A percentile compares a stretch with the other conserved stretches of the same genome.
These are phyloP conservation scores for Cyphellophora europaea DNA, from an alignment of 2,329 filamentous ascomycete species.

Conservation along the genomic window DNA sequence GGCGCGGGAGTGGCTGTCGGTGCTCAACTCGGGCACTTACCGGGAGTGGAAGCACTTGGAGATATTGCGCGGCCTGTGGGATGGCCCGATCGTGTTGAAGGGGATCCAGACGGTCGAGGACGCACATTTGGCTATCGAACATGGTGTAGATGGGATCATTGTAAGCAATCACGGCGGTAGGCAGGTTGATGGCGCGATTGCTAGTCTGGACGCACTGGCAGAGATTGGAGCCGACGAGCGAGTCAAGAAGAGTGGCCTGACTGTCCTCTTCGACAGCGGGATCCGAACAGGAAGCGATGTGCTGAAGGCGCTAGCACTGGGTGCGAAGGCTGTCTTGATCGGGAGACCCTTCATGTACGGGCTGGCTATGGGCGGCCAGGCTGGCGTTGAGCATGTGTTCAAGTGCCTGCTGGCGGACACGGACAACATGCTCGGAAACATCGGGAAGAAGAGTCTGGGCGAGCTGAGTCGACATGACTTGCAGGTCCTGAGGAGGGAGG, in stretches of 20 bases:
- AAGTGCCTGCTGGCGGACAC: constrained; percentile 40
- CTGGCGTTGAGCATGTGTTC: constrained; percentile 43
- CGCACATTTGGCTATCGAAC: constrained; percentile 34
- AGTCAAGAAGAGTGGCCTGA: constrained; percentile 22
- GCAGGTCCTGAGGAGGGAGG: constrained; percentile 11
- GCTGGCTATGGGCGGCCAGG: constrained; percentile 42
- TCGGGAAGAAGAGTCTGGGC: constrained; percentile 16
- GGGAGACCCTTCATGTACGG: constrained; percentile 51
- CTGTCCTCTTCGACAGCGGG: constrained; percentile 41
- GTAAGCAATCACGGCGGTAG: constrained; percentile 45
- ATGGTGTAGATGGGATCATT: constrained; percentile 40
- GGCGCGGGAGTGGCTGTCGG: constrained; percentile 35
- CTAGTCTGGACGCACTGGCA: constrained; percentile 44
- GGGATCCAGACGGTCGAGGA: constrained; percentile 46
- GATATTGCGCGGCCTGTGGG: constrained; percentile 48
- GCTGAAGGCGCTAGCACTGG: constrained; percentile 43
- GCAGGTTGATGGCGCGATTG: constrained; percentile 43
- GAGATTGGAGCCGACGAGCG: constrained; percentile 48
- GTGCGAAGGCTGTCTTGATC: constrained; percentile 49
- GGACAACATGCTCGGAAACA: constrained; percentile 19
- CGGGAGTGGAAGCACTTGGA: constrained; percentile 52
- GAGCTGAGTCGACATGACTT: constrained; percentile 17
- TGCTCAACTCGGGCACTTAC: constrained; percentile 43
- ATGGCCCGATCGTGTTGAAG: constrained; percentile 55
- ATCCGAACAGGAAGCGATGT: constrained; percentile 41